These are phyloP conservation scores for Silybum marianum DNA, from an alignment of 129 eudicot species.

Conservation along the genomic window DNA sequence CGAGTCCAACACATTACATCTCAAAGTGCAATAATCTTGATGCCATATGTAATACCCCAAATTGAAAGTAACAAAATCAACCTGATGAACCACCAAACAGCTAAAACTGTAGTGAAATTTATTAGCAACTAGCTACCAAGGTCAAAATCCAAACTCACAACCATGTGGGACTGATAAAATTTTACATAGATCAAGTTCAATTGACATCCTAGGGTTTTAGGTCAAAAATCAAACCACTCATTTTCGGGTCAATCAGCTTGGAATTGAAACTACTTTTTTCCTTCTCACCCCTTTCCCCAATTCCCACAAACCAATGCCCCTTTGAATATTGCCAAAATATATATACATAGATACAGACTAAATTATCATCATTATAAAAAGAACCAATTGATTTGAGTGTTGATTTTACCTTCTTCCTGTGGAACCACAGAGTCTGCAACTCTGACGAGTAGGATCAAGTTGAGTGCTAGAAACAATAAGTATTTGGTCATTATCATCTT, in stretches of 20 bases:
- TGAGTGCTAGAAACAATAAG: conserved; percentile 21
- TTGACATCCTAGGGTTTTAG: conserved; percentile 13
- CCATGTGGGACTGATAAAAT: not conserved
- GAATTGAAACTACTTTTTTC: not conserved
- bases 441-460: not conserved
- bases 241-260: not conserved
- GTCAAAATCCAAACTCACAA: not conserved
- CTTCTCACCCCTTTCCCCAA: not conserved
- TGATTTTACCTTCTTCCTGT: conserved; percentile 19
- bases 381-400: not conserved
- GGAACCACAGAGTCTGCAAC: conserved; percentile 25
- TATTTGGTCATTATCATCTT: not conserved
- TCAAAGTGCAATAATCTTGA: not conserved
- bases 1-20: not conserved
- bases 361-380: not conserved
- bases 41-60: not conserved
- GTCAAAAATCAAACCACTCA: conserved; percentile 20
- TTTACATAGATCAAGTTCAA: conserved; percentile 1
- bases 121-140: not conserved
- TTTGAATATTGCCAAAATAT: not conserved
- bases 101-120: not conserved
- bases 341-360: not conserved
- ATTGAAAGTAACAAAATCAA: not conserved
- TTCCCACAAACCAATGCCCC: not conserved
- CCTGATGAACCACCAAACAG: not conserved